Percentiles rank a stretch among this genome's conserved stretches.
phyloP scores from a whole-genome alignment of 148 eudicot species.

The Amaranthus cruentus region DNA sequence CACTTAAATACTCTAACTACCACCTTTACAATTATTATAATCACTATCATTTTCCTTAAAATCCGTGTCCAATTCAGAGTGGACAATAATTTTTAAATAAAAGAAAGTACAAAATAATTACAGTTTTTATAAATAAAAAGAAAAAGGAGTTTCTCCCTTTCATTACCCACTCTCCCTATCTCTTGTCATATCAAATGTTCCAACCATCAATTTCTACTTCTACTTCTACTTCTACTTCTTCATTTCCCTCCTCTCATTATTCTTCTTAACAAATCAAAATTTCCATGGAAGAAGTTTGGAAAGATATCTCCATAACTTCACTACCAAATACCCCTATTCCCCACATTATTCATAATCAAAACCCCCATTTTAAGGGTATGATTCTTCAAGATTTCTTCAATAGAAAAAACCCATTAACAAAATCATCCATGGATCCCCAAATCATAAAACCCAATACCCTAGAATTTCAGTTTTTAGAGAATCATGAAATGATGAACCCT shows the following conservation, averaged over 20 bases:
- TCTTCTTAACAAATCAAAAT: not conserved
- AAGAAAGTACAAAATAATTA: no score
- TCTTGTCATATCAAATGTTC: constrained; percentile 13
- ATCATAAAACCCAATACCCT: not conserved
- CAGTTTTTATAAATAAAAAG: no score
- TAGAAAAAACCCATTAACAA: not conserved
- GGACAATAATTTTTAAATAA: no score
- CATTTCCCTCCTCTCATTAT: not conserved
- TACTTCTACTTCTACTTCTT: not conserved
- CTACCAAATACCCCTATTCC: constrained; percentile 24
- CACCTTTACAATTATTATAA: no score
- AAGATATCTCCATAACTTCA: constrained; percentile 29
- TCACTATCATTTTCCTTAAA: no score
- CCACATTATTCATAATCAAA: constrained; percentile 8
- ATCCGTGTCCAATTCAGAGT: no score
- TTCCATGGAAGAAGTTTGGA: constrained; percentile 48
- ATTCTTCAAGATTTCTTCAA: constrained; percentile 43
- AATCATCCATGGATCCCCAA: constrained; percentile 1
- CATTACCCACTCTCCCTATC: not conserved
- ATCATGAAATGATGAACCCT: not conserved
- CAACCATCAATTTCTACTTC: constrained; percentile 4
- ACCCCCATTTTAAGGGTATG: not conserved
- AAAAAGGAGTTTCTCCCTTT: no score
- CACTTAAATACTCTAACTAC: no score
- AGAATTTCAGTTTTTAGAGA: constrained; percentile 11